phyloP scores from a whole-genome alignment of 1,139 yeast species.

The Spencermartinsiella ligniputridi region DNA sequence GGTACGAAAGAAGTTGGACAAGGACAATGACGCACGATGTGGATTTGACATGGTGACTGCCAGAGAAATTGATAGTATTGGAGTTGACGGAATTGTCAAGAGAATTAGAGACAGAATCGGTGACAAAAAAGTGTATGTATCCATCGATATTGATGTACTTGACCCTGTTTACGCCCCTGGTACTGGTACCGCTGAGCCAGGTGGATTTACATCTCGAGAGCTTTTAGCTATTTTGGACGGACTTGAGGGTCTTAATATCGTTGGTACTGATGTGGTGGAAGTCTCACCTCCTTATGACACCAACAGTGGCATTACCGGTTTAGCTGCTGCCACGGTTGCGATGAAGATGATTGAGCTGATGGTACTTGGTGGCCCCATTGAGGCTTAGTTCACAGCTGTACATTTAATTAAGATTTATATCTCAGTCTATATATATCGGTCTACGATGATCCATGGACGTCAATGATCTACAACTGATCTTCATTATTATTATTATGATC shows the following conservation, averaged over 20 bases:
- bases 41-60: conserved; percentile 61
- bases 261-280: conserved; percentile 78
- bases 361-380: conserved; percentile 10
- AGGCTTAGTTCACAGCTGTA: no score
- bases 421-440: no score
- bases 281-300: conserved; percentile 68
- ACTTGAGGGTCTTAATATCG: conserved; percentile 54
- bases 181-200: conserved; percentile 80
- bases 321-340: conserved; percentile 74
- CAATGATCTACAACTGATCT: no score
- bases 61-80: conserved; percentile 59
- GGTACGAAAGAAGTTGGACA: conserved; percentile 38
- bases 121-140: conserved; percentile 61
- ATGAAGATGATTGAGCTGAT: conserved; percentile 22
- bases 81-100: conserved; percentile 46
- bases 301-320: conserved; percentile 60
- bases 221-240: conserved; percentile 56
- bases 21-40: conserved; percentile 57
- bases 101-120: conserved; percentile 50
- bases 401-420: no score
- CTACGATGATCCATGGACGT: no score
- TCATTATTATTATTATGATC: no score
- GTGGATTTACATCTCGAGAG: conserved; percentile 76
- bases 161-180: conserved; percentile 83
- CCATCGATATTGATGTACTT: conserved; percentile 72